Percentiles rank a stretch among this genome's conserved stretches.
Evolutionary conservation across 345 rosid species (phyloP).

Genomic region (Populus deltoides): DNA sequence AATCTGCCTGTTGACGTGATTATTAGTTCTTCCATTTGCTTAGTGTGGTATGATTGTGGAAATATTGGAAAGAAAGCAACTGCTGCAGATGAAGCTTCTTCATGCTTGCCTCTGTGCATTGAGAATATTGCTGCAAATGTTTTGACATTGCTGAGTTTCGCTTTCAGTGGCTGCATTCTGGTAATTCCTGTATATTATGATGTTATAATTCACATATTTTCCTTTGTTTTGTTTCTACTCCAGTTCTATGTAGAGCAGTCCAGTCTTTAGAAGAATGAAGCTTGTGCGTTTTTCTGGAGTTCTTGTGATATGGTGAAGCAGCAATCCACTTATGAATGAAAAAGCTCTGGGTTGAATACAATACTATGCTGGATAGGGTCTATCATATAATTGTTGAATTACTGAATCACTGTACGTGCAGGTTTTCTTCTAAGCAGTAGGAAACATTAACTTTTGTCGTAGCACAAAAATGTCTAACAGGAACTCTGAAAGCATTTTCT

Average conservation of each 20-base stretch:
- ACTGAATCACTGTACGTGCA: too few relatives aligned
- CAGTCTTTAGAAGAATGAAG: background rate
- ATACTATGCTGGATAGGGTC: background rate
- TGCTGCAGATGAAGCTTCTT: conserved; percentile 52
- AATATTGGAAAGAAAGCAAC: conserved; percentile 53
- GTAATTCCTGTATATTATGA: conserved; percentile 36
- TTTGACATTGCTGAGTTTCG: conserved; percentile 69
- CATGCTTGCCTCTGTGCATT: conserved; percentile 57
- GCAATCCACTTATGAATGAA: background rate
- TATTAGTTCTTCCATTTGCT: conserved; percentile 63
- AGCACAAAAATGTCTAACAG: background rate
- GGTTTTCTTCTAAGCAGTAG: background rate
- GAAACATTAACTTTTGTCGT: background rate
- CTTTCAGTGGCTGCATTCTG: conserved; percentile 80
- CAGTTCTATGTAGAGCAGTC: background rate
- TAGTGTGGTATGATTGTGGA: conserved; percentile 76
- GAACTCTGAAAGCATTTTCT: background rate
- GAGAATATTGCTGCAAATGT: conserved; percentile 79
- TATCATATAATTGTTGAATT: background rate
- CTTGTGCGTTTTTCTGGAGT: background rate
- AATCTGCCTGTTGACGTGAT: conserved; percentile 75
- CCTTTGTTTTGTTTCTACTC: background rate
- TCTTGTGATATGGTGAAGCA: background rate
- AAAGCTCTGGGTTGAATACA: background rate
- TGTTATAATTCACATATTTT: background rate